Percentiles rank a stretch among this genome's conserved stretches.
Evolutionary conservation across 768 basidiomycete species (phyloP).

Genomic region (Cystofilobasidium macerans): DNA sequence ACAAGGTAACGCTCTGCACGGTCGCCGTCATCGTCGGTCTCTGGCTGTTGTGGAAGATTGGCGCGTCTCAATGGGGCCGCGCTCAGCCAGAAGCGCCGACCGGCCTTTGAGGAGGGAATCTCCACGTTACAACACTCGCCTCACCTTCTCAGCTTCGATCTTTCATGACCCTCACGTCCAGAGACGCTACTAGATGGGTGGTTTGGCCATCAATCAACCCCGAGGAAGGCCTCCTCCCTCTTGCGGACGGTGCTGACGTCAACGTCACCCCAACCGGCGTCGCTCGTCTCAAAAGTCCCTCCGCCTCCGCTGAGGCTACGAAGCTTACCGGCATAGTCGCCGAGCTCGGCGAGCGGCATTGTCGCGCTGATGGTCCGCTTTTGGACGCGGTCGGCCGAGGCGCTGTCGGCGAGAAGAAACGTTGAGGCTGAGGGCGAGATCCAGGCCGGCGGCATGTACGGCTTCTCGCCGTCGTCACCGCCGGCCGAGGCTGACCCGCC

Average conservation of each 20-base stretch:
- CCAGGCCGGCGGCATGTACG: constrained; percentile 65
- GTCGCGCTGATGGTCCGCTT: constrained; percentile 60
- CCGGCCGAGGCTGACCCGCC: neutral
- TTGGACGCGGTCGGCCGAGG: constrained; percentile 40
- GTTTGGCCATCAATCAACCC: neutral
- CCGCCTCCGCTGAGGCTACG: constrained; percentile 73
- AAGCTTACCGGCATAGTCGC: constrained; percentile 66
- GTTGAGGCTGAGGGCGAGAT: constrained; percentile 57
- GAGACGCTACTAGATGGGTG: too few species aligned
- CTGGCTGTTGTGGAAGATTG: constrained; percentile 49
- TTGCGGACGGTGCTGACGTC: constrained; percentile 49
- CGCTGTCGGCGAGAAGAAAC: constrained; percentile 30
- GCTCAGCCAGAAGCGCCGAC: too few species aligned
- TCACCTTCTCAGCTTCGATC: too few species aligned
- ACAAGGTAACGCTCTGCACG: constrained; percentile 54
- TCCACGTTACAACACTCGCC: too few species aligned
- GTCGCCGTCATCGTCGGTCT: constrained; percentile 49
- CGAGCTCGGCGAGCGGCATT: constrained; percentile 68
- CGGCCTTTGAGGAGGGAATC: too few species aligned
- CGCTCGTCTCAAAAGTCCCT: constrained; percentile 65
- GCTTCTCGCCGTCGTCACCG: constrained; percentile 47
- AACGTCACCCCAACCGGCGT: constrained; percentile 61
- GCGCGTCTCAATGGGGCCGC: constrained; percentile 8
- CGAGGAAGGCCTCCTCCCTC: constrained; percentile 41
- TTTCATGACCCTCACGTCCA: neutral